These are phyloP conservation scores for Globisporangium okanoganense DNA, from an alignment of 352 stramenopile genomes.

Conservation along the genomic window DNA sequence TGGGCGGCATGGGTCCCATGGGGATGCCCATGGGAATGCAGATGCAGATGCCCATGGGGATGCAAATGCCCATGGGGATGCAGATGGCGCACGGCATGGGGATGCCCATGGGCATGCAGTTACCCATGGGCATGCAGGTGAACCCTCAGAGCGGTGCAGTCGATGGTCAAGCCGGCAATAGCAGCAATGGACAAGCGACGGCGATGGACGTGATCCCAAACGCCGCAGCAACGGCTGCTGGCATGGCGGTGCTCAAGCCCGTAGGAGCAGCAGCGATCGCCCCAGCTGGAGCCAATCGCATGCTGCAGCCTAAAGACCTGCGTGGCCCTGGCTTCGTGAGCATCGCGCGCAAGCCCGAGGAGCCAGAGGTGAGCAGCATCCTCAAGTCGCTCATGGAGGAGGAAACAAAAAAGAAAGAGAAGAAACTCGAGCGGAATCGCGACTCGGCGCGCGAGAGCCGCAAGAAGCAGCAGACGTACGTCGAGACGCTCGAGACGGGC, in stretches of 20 bases:
- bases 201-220: slow-evolving; percentile 1
- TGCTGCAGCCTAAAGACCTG: slow-evolving; percentile 46
- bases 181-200: slow-evolving; percentile 1
- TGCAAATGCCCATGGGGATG: slow-evolving; percentile 25
- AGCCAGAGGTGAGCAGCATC: slow-evolving; percentile 80
- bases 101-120: slow-evolving; percentile 38
- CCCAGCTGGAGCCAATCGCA: slow-evolving; percentile 6
- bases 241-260: slow-evolving; percentile 24
- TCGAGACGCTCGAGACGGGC: slow-evolving; percentile 81
- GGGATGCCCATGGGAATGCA: slow-evolving; percentile 36
- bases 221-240: background rate
- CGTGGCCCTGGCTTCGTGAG: slow-evolving; percentile 52
- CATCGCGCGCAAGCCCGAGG: slow-evolving; percentile 77
- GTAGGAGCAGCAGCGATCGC: slow-evolving; percentile 12
- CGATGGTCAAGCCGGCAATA: slow-evolving; percentile 3
- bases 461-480: slow-evolving; percentile 87
- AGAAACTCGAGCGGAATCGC: slow-evolving; percentile 86
- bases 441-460: slow-evolving; percentile 81
- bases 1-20: slow-evolving; percentile 20
- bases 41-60: slow-evolving; percentile 30
- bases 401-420: slow-evolving; percentile 87
- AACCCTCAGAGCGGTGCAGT: slow-evolving; percentile 33
- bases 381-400: slow-evolving; percentile 86
- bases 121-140: slow-evolving; percentile 23
- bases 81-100: slow-evolving; percentile 27